Conservation (phyloP, 169 alveolate species). For the Plasmodium inui region DNA sequence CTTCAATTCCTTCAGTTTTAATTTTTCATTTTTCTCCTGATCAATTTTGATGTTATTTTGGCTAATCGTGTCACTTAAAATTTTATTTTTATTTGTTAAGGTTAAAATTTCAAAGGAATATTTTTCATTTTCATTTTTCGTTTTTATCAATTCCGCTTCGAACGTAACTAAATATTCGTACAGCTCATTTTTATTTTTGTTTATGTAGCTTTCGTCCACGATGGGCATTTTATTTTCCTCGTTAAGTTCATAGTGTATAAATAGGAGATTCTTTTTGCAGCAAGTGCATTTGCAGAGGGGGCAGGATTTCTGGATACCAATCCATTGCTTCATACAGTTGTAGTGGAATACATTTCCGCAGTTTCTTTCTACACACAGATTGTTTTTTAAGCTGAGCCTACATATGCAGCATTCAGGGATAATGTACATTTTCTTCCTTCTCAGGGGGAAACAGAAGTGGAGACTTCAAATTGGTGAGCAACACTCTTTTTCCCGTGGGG, state of each 20-base stretch:
- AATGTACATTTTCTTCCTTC: constrained; percentile 43
- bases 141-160: constrained; percentile 44
- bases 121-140: constrained; percentile 62
- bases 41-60: constrained; percentile 50
- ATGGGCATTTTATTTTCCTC: constrained; percentile 36
- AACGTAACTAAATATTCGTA: constrained; percentile 31
- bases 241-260: constrained; percentile 48
- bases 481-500: not conserved
- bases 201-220: constrained; percentile 4
- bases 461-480: not conserved
- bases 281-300: constrained; percentile 45
- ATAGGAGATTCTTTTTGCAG: constrained; percentile 31
- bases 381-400: constrained; percentile 52
- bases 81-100: constrained; percentile 61
- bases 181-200: constrained; percentile 56
- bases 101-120: constrained; percentile 53
- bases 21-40: constrained; percentile 37
- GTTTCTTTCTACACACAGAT: constrained; percentile 66
- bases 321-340: constrained; percentile 55
- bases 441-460: not conserved
- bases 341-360: constrained; percentile 71
- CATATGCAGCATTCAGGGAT: constrained; percentile 71
- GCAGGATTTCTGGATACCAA: constrained; percentile 30
- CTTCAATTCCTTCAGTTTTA: constrained; percentile 61
- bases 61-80: constrained; percentile 31